phyloP scores from a whole-genome alignment of 2,329 filamentous ascomycete genomes.

The Capronia americana region DNA sequence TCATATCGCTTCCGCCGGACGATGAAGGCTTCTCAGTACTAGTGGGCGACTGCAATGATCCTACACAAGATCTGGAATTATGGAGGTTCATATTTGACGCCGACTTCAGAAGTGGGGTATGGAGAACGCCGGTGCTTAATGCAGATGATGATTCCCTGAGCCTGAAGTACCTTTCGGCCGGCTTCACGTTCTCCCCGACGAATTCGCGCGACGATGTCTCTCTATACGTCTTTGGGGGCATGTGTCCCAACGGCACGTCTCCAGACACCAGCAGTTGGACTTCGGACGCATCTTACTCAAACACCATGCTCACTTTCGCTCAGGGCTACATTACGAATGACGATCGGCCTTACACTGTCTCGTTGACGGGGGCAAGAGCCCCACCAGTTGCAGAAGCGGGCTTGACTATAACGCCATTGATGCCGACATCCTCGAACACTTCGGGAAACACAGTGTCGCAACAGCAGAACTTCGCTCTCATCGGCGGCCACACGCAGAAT shows the following conservation, averaged over 20 bases:
- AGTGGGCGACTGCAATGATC: conserved; percentile 71
- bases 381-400: conserved; percentile 82
- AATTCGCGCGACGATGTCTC: conserved; percentile 59
- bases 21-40: conserved; percentile 76
- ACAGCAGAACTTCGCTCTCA: conserved; percentile 77
- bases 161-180: conserved; percentile 64
- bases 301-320: conserved; percentile 73
- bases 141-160: conserved; percentile 49
- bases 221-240: conserved; percentile 83
- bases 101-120: conserved; percentile 58
- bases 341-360: conserved; percentile 45
- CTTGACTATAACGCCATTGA: conserved; percentile 78
- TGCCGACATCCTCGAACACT: conserved; percentile 71
- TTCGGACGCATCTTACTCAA: conserved; percentile 75
- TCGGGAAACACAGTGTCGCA: conserved; percentile 69
- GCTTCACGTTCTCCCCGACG: conserved; percentile 71
- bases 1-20: conserved; percentile 62
- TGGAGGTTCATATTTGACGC: conserved; percentile 69
- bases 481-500: conserved; percentile 81
- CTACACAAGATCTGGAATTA: conserved; percentile 59
- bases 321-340: conserved; percentile 46
- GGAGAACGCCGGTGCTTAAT: conserved; percentile 55
- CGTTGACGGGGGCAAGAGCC: conserved; percentile 60
- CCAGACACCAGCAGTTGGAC: conserved; percentile 64
- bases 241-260: conserved; percentile 67